These are phyloP conservation scores for Trichaptum fuscoviolaceum DNA, from an alignment of 768 basidiomycete genomes.

Conservation along the genomic window DNA sequence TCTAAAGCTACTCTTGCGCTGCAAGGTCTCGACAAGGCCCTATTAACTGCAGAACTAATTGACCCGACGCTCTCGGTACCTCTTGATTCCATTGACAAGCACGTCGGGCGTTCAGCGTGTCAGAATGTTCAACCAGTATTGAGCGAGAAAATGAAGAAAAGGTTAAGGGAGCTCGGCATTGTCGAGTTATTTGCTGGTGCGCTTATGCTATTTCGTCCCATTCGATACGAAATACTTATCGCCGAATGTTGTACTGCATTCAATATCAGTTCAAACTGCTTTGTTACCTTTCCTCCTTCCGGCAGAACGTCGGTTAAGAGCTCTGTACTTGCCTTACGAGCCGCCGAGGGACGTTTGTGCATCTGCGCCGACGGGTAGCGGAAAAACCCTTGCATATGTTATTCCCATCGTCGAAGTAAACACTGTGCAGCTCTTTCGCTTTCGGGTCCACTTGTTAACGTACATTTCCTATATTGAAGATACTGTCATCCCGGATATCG, in stretches of 20 bases:
- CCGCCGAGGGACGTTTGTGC: conserved; percentile 82
- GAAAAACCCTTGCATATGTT: conserved; percentile 96
- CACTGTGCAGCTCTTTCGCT: no score
- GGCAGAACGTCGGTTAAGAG: conserved; percentile 29
- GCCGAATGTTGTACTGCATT: background rate
- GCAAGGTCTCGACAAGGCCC: conserved; percentile 73
- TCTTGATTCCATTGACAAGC: conserved; percentile 24
- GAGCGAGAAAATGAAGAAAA: conserved; percentile 51
- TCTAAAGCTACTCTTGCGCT: conserved; percentile 65
- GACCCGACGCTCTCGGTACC: conserved; percentile 50
- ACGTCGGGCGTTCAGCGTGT: conserved; percentile 24
- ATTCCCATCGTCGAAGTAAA: conserved; percentile 85
- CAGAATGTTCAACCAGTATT: conserved; percentile 32
- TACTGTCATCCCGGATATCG: conserved; percentile 65
- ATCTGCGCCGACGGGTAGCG: conserved; percentile 96
- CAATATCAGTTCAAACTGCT: conserved; percentile 72
- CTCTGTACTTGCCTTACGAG: conserved; percentile 61
- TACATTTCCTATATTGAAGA: conserved; percentile 39
- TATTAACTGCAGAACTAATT: conserved; percentile 66
- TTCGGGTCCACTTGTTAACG: conserved; percentile 56
- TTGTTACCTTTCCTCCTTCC: conserved; percentile 79
- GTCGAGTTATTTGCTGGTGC: conserved; percentile 83
- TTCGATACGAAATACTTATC: conserved; percentile 4
- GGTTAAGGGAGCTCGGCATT: conserved; percentile 75
- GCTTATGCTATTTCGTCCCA: conserved; percentile 17